Evolutionary conservation across 345 rosid genomes (phyloP).

Genomic region (Angophora floribunda): DNA sequence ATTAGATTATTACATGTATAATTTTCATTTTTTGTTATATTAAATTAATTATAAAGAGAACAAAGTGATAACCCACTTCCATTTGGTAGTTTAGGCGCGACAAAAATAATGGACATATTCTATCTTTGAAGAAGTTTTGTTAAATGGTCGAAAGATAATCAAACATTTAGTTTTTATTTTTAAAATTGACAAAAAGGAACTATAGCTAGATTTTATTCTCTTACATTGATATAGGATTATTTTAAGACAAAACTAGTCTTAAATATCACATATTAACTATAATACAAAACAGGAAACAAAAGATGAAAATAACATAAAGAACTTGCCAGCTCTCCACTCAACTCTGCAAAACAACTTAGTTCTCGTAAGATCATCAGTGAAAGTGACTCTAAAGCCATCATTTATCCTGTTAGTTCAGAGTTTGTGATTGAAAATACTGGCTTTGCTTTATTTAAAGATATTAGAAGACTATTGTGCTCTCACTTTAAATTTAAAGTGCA

Average conservation of each 20-base stretch:
- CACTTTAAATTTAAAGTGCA: no score
- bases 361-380: no score
- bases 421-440: no score
- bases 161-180: not conserved
- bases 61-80: not conserved
- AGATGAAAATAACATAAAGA: not conserved
- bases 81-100: not conserved
- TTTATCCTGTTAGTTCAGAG: no score
- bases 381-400: no score
- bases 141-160: not conserved
- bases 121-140: not conserved
- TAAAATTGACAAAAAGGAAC: no score
- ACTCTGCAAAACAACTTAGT: no score
- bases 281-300: no score
- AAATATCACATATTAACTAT: not conserved
- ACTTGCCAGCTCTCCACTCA: not conserved
- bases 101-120: not conserved
- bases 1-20: not conserved
- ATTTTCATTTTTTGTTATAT: no score
- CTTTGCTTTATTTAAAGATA: no score
- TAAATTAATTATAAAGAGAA: not conserved
- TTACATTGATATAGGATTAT: not conserved
- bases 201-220: not conserved
- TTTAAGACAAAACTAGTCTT: not conserved
- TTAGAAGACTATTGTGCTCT: no score